These are phyloP conservation scores for Cucumis cinereus DNA, from an alignment of 306 rosid species.

Conservation along the genomic window DNA sequence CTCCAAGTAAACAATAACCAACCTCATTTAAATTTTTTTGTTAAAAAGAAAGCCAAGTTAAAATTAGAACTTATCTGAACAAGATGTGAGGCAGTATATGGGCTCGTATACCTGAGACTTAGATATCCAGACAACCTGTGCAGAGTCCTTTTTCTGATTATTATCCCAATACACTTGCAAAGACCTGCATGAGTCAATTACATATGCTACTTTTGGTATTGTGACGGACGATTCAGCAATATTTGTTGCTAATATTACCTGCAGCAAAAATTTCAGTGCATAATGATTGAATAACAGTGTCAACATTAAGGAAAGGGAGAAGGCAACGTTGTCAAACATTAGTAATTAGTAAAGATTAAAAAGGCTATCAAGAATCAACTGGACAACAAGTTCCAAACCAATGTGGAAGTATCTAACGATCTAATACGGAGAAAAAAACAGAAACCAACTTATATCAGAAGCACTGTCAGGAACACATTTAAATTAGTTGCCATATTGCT, in stretches of 20 bases:
- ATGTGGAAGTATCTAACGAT: background rate
- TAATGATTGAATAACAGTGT: background rate
- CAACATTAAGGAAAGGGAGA: background rate
- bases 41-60: conserved; percentile 3
- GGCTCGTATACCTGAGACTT: conserved; percentile 57
- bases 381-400: background rate
- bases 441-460: background rate
- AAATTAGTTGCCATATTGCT: background rate
- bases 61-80: background rate
- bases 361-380: background rate
- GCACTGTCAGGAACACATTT: background rate
- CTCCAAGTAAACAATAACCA: background rate
- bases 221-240: conserved; percentile 94
- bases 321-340: background rate
- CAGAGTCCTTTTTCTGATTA: conserved; percentile 35
- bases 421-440: background rate
- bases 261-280: conserved; percentile 7
- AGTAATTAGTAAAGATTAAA: too few species aligned
- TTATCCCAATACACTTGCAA: conserved; percentile 72
- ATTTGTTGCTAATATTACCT: conserved; percentile 89
- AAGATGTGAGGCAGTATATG: background rate
- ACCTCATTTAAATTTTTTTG: background rate
- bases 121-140: conserved; percentile 77
- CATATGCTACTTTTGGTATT: conserved; percentile 83
- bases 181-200: conserved; percentile 82